Evolutionary conservation across 1,139 yeast genomes (phyloP), one percentile per base, ranked within the genome.

Genomic region (Chernovozyma sophiae-reginae): DNA sequence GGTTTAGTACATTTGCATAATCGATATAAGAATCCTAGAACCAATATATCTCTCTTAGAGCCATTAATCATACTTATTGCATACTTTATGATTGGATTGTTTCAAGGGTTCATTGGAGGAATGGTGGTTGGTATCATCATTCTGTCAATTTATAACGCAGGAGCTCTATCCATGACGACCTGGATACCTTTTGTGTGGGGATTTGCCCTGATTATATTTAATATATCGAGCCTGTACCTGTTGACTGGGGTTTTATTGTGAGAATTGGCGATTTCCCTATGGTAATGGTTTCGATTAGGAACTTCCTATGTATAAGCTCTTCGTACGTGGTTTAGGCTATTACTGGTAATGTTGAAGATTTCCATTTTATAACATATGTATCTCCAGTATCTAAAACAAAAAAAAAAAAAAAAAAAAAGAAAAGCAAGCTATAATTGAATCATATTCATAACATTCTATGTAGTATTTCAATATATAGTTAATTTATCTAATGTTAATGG

Each of bases 141-240:
- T 13, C 63, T 65, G 49, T 86, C 89, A 2, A 74, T 87, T 4
- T 89, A 89, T 59, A 68, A 74, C 38, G 81, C 96, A 0, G 96
- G 89, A 0, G 65, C 79, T 12, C 75, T 89, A 54, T 75, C 85
- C 18, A 85, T 90, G 92, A 82, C 95, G 22, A 85, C 96, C 0
- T 90, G 97, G 97, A 78, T 89, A 10, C 97, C 97, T 1, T 71
- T 89, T 48, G 75, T 83, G 35, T 86, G 92, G 79, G 92, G 81
- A 0, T 62, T 84, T 4, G 74, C 82, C 3, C 80, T 78, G 49
- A 71, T 85, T 12, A 52, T 87, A 34, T 84, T 74, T 56, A 78
- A 82, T 56, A 72, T 85, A 24, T 65, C 82, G 30, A 72, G 81
- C 7, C 74, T 89, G 24, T 89, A 84, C 47, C 62, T 58, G 58